Evolutionary conservation across 345 rosid genomes (phyloP).

Genomic region (Dipteronia sinensis): DNA sequence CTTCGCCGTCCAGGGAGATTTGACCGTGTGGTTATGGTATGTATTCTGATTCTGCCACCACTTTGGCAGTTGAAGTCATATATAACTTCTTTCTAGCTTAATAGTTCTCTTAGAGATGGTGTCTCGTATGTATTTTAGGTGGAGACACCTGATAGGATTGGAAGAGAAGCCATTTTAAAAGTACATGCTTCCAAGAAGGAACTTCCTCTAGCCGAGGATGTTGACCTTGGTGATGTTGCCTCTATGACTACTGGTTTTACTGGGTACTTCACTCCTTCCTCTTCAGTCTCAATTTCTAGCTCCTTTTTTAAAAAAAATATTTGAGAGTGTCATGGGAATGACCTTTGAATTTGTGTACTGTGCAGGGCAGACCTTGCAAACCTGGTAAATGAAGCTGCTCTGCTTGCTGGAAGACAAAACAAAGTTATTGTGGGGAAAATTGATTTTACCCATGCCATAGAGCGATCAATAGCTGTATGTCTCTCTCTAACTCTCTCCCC

Average conservation of each 20-base stretch:
- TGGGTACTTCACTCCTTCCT: conserved; percentile 53
- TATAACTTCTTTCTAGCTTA: not conserved
- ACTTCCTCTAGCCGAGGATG: conserved; percentile 79
- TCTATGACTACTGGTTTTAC: conserved; percentile 97
- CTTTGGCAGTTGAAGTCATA: conserved; percentile 14
- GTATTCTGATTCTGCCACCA: conserved; percentile 32
- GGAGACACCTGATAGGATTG: conserved; percentile 85
- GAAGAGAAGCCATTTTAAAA: conserved; percentile 91
- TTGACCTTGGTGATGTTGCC: conserved; percentile 77
- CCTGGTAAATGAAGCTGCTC: conserved; percentile 97
- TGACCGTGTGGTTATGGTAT: conserved; percentile 91
- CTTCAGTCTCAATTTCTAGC: conserved; percentile 7
- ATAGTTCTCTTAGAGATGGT: conserved; percentile 17
- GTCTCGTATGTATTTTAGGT: conserved; percentile 54
- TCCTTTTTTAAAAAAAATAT: not conserved
- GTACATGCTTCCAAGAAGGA: conserved; percentile 84
- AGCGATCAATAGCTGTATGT: conserved; percentile 88
- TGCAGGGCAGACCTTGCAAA: conserved; percentile 98
- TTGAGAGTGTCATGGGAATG: not conserved
- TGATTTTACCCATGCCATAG: conserved; percentile 96
- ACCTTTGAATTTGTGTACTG: conserved; percentile 15
- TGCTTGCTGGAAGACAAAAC: conserved; percentile 88
- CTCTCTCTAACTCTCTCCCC: conserved; percentile 14
- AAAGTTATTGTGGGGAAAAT: conserved; percentile 71
- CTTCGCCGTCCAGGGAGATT: conserved; percentile 98